These are phyloP conservation scores for Neonectria faginata DNA, from an alignment of 2,329 filamentous ascomycete species.

Conservation along the genomic window DNA sequence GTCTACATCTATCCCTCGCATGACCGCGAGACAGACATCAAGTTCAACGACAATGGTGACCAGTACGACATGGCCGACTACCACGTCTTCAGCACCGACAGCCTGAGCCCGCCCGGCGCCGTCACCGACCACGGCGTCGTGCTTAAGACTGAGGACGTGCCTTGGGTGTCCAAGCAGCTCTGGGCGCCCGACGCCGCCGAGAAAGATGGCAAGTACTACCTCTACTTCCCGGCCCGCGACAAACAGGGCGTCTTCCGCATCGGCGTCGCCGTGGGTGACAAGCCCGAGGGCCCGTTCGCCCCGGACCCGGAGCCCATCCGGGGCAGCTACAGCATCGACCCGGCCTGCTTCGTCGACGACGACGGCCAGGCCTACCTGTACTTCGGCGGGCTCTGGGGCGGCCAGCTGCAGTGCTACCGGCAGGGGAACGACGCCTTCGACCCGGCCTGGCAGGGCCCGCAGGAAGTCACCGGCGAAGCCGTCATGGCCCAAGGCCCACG, in stretches of 20 bases:
- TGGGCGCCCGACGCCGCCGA: constrained; percentile 83
- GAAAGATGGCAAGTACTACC: constrained; percentile 77
- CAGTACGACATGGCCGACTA: constrained; percentile 89
- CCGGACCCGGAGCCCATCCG: constrained; percentile 73
- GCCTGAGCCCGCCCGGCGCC: constrained; percentile 64
- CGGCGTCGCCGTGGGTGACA: constrained; percentile 74
- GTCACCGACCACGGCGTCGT: constrained; percentile 81
- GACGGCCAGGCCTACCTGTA: constrained; percentile 62
- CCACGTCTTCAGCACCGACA: constrained; percentile 75
- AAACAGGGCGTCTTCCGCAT: constrained; percentile 78
- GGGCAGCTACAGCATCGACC: constrained; percentile 82
- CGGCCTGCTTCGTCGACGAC: constrained; percentile 77
- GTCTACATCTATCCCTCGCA: constrained; percentile 86
- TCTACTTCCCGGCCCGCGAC: constrained; percentile 83
- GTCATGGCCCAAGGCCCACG: constrained; percentile 71
- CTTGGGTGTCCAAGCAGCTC: constrained; percentile 82
- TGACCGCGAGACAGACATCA: constrained; percentile 79
- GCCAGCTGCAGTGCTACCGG: constrained; percentile 82
- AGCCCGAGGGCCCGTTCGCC: constrained; percentile 76
- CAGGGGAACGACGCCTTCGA: constrained; percentile 67
- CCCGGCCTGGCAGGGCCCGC: constrained; percentile 62
- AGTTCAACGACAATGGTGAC: constrained; percentile 86
- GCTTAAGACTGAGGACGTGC: constrained; percentile 73
- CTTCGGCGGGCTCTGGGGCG: constrained; percentile 85
- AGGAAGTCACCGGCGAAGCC: constrained; percentile 69